Evolutionary conservation across 164 flowering plant genomes (phyloP).

Genomic region (Chimonanthus praecox): DNA sequence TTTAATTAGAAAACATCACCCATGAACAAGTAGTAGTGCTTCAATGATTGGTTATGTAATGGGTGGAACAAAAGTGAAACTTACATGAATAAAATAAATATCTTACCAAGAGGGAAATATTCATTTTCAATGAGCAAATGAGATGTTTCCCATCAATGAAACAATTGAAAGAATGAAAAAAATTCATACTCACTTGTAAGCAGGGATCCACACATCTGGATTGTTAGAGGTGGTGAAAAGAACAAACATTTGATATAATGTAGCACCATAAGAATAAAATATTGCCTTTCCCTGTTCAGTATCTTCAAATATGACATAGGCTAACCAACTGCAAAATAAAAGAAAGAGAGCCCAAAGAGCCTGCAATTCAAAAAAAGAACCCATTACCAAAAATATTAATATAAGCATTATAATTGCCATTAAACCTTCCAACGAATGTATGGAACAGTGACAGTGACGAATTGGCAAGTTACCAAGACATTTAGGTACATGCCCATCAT

Average conservation of each 20-base stretch:
- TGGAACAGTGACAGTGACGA: neutral
- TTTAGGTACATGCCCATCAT: conserved; percentile 82
- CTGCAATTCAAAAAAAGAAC: conserved; percentile 38
- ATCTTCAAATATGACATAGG: conserved; percentile 94
- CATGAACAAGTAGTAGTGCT: no score
- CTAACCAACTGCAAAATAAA: conserved; percentile 89
- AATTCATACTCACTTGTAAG: conserved; percentile 72
- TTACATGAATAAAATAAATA: neutral
- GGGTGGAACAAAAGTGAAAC: no score
- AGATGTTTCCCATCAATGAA: neutral
- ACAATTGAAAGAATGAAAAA: neutral
- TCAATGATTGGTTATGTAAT: no score
- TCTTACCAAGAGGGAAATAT: neutral
- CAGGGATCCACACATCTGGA: conserved; percentile 98
- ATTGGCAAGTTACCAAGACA: conserved; percentile 54
- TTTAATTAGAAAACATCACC: no score
- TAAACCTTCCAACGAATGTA: neutral
- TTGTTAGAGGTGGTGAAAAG: conserved; percentile 94
- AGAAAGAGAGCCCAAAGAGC: conserved; percentile 73
- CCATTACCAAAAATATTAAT: neutral
- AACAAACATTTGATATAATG: conserved; percentile 87
- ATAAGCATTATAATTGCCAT: neutral
- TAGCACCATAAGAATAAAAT: conserved; percentile 73
- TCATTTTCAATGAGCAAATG: neutral
- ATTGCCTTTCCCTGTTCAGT: conserved; percentile 57